Conservation (phyloP, 176 grass and related monocot species). For the Alloteropsis semialata region DNA sequence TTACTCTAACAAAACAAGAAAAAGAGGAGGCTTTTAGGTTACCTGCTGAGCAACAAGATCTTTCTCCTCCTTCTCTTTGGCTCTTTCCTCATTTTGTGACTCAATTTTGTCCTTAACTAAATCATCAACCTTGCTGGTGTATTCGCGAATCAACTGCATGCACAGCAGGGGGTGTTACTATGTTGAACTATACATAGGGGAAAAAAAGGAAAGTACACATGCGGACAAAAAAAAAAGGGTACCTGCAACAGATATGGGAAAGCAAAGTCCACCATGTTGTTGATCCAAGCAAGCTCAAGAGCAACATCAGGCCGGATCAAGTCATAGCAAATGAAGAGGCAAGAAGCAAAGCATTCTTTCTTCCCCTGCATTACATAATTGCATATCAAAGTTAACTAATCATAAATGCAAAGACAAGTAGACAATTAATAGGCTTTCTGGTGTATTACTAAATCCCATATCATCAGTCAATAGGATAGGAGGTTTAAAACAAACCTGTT, state of each 20-base stretch:
- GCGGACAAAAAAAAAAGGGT: constrained; percentile 1
- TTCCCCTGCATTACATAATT: constrained; percentile 70
- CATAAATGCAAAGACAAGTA: constrained; percentile 10
- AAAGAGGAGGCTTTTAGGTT: background rate
- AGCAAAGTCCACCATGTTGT: constrained; percentile 95
- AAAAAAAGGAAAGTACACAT: background rate
- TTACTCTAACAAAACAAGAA: background rate
- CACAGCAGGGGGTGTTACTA: background rate
- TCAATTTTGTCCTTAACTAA: constrained; percentile 88
- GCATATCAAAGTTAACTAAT: background rate
- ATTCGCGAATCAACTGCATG: constrained; percentile 86
- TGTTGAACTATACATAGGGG: background rate
- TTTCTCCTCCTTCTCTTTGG: constrained; percentile 90
- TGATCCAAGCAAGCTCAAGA: constrained; percentile 98
- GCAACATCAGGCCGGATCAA: constrained; percentile 89
- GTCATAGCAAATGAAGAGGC: constrained; percentile 97
- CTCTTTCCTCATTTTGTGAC: constrained; percentile 67
- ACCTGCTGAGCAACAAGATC: constrained; percentile 93
- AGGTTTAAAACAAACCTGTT: constrained; percentile 56
- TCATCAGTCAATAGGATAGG: background rate
- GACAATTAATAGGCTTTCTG: background rate
- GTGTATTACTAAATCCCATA: background rate
- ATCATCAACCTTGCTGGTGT: constrained; percentile 92
- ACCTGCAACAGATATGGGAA: constrained; percentile 99
- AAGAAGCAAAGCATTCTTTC: constrained; percentile 99